Base-by-base conservation (phyloP, 2,329 filamentous ascomycete species). In the Paraphoma chrysanthemicola region DNA sequence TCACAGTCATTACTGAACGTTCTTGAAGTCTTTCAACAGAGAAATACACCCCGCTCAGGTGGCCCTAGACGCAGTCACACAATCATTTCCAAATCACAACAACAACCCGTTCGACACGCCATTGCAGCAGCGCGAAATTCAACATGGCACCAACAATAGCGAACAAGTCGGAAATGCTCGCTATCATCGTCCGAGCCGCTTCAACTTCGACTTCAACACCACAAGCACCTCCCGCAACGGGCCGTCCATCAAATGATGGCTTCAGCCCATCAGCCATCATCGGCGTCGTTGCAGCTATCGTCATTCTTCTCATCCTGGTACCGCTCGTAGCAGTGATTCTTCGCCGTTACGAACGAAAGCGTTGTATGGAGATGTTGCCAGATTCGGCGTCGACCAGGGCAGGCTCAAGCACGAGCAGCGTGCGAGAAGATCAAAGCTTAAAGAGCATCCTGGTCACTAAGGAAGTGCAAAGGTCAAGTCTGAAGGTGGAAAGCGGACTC, bases 361-460 rank as follows among this genome's bases (percentile, higher is more conserved):
- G 63, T 10, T 62, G 66, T 6, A 56, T 59, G 0, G 66, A 68
- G 17, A 62, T 66, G 29, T 51, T 65, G 10, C 51, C 51, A 4
- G 45, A 11, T 53, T 60, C 16, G 44, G 46, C 28, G 38, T 53
- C 4, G 45, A 42, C 30, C 45, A 42, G 52, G 2, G 42, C 48
- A n/a, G 60, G 56, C 28, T 55, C 63, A 31, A 50, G 44, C 45
- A 41, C 54, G 17, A 60, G 60, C 41, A 62, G 57, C 36, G 52
- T 66, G 2, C 43, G 48, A 30, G 65, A 67, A n/a, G 54, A 62
- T 9, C 57, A 66, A 16, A 67, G 66, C 29, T 28, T 66, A 36
- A 60, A 57, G 39, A 69, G 63, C 3, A 69, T 70, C 4, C 7
- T 69, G 0, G 67, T 70, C 1, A 70, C 67, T 4, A 65, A 55